phyloP scores from a whole-genome alignment of 1,139 yeast genomes.

The Hyphopichia burtonii region DNA sequence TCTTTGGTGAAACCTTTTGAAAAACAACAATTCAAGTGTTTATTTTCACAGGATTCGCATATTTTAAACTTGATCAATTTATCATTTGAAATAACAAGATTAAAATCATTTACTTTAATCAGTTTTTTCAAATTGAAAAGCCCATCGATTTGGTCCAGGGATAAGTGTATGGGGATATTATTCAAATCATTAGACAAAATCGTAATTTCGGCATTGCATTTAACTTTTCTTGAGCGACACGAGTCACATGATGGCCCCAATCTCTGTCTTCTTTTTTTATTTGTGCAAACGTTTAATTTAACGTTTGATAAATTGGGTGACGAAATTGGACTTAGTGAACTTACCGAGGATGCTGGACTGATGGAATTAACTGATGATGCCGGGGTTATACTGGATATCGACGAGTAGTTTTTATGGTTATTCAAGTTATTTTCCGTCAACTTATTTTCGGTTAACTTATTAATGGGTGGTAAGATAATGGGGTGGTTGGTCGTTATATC shows the following conservation, averaged over 20 bases:
- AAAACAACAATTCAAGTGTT: slow-evolving; percentile 47
- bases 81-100: slow-evolving; percentile 21
- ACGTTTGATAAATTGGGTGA: not conserved
- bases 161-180: slow-evolving; percentile 11
- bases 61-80: slow-evolving; percentile 49
- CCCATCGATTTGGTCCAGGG: slow-evolving; percentile 5
- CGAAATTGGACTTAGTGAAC: slow-evolving; percentile 6
- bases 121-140: slow-evolving; percentile 5
- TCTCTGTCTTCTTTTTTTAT: slow-evolving; percentile 53
- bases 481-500: slow-evolving; percentile 1
- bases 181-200: slow-evolving; percentile 15
- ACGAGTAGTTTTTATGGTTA: slow-evolving; percentile 1
- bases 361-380: slow-evolving; percentile 7
- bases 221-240: slow-evolving; percentile 70
- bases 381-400: slow-evolving; percentile 5
- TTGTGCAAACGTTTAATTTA: not conserved
- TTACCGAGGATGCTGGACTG: slow-evolving; percentile 6
- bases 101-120: slow-evolving; percentile 1
- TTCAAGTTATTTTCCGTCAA: slow-evolving; percentile 9
- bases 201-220: slow-evolving; percentile 65
- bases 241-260: slow-evolving; percentile 76
- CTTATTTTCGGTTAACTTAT: slow-evolving; percentile 1
- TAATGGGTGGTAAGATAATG: slow-evolving; percentile 3
- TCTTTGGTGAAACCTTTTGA: slow-evolving; percentile 62
- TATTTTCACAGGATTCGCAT: slow-evolving; percentile 49